Evolutionary conservation across 2,329 filamentous ascomycete species (phyloP).

Genomic region (Teratosphaeria destructans): DNA sequence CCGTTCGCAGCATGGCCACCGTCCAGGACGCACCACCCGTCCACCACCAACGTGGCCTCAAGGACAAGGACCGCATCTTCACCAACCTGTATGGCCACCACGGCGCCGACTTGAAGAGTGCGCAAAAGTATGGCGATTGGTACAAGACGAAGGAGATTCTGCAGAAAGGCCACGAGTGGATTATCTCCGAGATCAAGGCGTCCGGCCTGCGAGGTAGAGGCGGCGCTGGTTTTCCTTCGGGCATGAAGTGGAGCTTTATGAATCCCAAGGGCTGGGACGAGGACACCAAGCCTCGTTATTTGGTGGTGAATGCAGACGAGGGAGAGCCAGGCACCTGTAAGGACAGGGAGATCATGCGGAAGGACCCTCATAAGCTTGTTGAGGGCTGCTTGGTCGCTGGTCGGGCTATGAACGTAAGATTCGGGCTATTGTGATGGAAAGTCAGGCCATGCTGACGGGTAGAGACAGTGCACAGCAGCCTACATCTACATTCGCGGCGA

Average conservation of each 20-base stretch:
- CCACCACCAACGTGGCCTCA: conserved; percentile 70
- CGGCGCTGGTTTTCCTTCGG: conserved; percentile 94
- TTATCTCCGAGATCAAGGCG: conserved; percentile 94
- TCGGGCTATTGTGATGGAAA: background rate
- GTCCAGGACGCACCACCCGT: conserved; percentile 45
- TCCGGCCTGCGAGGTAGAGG: conserved; percentile 92
- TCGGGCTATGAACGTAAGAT: conserved; percentile 74
- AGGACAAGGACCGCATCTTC: conserved; percentile 97
- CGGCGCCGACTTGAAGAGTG: conserved; percentile 81
- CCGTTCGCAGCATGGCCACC: conserved; percentile 55
- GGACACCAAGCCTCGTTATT: conserved; percentile 86
- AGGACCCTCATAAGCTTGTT: conserved; percentile 97
- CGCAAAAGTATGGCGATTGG: conserved; percentile 98
- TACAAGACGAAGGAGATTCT: conserved; percentile 99
- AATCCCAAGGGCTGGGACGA: conserved; percentile 99
- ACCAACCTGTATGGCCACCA: conserved; percentile 95
- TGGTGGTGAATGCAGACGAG: conserved; percentile 97
- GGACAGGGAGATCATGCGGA: conserved; percentile 99
- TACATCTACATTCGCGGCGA: conserved; percentile 99
- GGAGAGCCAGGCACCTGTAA: conserved; percentile 99
- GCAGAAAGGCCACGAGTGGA: conserved; percentile 95
- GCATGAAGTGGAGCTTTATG: conserved; percentile 98
- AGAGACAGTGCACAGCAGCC: conserved; percentile 62
- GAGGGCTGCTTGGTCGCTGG: conserved; percentile 95
- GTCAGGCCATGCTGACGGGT: background rate